A percentile compares a stretch with the other conserved stretches of the same genome.
phyloP scores from a whole-genome alignment of 2,329 filamentous ascomycete genomes.

The Aspergillus ochraceus region DNA sequence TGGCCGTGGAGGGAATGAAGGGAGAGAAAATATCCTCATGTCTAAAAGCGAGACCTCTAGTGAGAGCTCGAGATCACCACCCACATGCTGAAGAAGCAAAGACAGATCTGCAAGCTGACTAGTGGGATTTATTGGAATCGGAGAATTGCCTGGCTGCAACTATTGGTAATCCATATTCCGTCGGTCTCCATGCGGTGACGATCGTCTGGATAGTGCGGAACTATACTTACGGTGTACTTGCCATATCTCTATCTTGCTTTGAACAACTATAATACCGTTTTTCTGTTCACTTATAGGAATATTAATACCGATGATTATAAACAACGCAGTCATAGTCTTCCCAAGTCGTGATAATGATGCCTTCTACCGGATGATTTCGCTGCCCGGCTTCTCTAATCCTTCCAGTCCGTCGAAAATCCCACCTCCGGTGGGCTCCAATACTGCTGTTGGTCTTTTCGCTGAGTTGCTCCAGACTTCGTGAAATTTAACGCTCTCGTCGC shows the following conservation, averaged over 20 bases:
- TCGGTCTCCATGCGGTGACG: not conserved
- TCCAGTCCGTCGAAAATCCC: constrained; percentile 81
- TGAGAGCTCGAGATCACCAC: not conserved
- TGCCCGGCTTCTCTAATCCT: constrained; percentile 62
- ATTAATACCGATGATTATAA: not conserved
- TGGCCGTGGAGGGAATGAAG: not conserved
- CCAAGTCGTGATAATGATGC: not conserved
- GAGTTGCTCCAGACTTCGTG: constrained; percentile 86
- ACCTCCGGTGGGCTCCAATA: constrained; percentile 70
- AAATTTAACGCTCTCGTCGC: constrained; percentile 90
- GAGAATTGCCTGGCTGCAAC: not conserved
- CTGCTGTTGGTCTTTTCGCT: constrained; percentile 54
- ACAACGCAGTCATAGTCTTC: not conserved
- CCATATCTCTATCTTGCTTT: too few species aligned
- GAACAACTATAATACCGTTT: not conserved
- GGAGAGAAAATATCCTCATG: not conserved
- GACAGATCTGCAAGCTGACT: not conserved
- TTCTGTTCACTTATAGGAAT: not conserved
- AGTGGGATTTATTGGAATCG: not conserved
- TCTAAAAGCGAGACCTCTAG: not conserved
- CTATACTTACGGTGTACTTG: not conserved
- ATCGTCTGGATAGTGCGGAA: not conserved
- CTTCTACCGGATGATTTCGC: constrained; percentile 64
- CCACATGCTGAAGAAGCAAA: not conserved
- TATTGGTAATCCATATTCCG: not conserved